A percentile compares a stretch with the other conserved stretches of the same genome.
phyloP scores from a whole-genome alignment of 2,329 filamentous ascomycete species.

The Claviceps citrina region DNA sequence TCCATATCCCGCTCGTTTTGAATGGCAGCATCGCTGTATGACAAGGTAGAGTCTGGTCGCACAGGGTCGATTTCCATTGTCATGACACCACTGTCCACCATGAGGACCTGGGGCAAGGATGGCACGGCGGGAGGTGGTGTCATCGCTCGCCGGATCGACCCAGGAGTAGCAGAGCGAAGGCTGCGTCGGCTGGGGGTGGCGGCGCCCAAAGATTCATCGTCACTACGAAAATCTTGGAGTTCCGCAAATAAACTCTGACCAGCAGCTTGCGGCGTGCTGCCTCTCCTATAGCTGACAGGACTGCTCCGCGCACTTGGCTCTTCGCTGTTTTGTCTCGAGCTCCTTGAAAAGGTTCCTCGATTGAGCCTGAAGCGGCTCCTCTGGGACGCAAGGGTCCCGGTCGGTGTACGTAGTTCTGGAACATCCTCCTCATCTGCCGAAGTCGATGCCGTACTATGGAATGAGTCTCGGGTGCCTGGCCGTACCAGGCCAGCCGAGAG shows the following conservation, averaged over 20 bases:
- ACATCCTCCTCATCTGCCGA: constrained; percentile 59
- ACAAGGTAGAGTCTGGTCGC: constrained; percentile 31
- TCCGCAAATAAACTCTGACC: constrained; percentile 82
- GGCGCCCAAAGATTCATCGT: constrained; percentile 53
- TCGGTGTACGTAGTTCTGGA: constrained; percentile 44
- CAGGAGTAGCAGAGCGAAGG: constrained; percentile 31
- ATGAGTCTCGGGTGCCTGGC: constrained; percentile 47
- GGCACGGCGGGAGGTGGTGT: constrained; percentile 36
- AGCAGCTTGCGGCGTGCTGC: constrained; percentile 36
- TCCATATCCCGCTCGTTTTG: constrained; percentile 36
- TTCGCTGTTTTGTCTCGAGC: constrained; percentile 46
- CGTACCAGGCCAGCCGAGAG: constrained; percentile 22
- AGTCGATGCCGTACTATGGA: constrained; percentile 77
- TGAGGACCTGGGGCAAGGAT: constrained; percentile 33
- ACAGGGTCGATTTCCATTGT: constrained; percentile 27
- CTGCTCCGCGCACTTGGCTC: constrained; percentile 43
- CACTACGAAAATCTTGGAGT: constrained; percentile 62
- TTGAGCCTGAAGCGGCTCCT: constrained; percentile 59
- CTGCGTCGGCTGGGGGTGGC: constrained; percentile 40
- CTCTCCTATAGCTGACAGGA: constrained; percentile 39
- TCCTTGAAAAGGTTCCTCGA: constrained; percentile 43
- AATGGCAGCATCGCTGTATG: constrained; percentile 37
- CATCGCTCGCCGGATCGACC: constrained; percentile 26
- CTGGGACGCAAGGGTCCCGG: constrained; percentile 42
- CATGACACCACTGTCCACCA: constrained; percentile 47